Evolutionary conservation across 306 rosid species (phyloP).

Genomic region (Glycine latifolia): DNA sequence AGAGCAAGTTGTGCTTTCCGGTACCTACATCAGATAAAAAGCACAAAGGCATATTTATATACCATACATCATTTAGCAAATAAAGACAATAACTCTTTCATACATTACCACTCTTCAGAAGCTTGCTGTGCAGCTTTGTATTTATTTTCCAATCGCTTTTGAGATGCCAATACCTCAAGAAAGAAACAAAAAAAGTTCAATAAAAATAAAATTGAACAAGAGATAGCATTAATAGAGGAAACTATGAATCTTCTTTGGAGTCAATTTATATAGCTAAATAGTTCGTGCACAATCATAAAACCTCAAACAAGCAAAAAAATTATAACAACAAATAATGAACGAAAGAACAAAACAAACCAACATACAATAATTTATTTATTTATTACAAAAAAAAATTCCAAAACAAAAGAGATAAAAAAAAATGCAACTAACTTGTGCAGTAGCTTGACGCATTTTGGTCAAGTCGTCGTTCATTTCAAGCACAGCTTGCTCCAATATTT

Average conservation of each 20-base stretch:
- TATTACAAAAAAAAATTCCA: not conserved
- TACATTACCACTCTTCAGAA: conserved; percentile 92
- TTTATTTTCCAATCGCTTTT: conserved; percentile 89
- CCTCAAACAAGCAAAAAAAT: conserved; percentile 4
- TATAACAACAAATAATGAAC: not conserved
- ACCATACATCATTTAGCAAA: conserved; percentile 11
- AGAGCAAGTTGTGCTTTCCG: conserved; percentile 94
- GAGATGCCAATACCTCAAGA: conserved; percentile 89
- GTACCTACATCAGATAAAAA: conserved; percentile 64
- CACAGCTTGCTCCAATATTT: conserved; percentile 93
- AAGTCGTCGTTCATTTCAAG: conserved; percentile 96
- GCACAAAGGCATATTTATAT: conserved; percentile 34
- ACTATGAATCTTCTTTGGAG: not conserved
- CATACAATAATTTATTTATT: not conserved
- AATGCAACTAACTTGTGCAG: conserved; percentile 78
- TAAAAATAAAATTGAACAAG: conserved; percentile 1
- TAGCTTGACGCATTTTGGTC: conserved; percentile 98
- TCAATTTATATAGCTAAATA: conserved; percentile 18
- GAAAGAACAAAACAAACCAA: not conserved
- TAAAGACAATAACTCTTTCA: conserved; percentile 32
- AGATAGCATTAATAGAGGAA: no score
- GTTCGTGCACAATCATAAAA: not conserved
- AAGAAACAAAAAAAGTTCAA: not conserved
- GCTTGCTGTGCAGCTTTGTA: conserved; percentile 90
- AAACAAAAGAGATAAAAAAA: no score